Base-by-base conservation (phyloP, 345 rosid genomes). In the Dimocarpus longan region DNA sequence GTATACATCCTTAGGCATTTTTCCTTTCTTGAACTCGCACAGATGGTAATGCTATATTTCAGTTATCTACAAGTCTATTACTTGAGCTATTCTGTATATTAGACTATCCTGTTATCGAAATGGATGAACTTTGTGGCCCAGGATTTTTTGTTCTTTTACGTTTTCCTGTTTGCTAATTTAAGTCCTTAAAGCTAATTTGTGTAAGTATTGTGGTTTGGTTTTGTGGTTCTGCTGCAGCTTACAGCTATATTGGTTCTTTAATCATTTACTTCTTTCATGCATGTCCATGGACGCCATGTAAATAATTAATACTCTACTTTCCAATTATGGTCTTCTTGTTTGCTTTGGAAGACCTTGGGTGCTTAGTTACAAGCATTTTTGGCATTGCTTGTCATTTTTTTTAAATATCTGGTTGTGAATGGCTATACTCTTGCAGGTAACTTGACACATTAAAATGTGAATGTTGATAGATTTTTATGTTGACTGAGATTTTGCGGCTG, bases 271-370 rank as follows among this genome's bases (percentile, higher is more conserved):
- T 46, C 60, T 9, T 18, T 40, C 21, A 6, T 18, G 46, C 28
- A 19, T 18, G n/a, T 15, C 40, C 8, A 28, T 19, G 71, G 78
- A 65, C n/a, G 28, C 26, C 43, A 76, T 67, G 21, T 76, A 24
- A 9, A 9, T 37, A 32, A 24, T 21, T 40, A 68, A 56, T 10
- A 37, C 16, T 6, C 56, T 28, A 10, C 18, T 68, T 40, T 13
- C 12, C 9, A 6, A 21, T 21, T 19, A 18, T 75, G 37, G 43
- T 12, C 43, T 19, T 66, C 9, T 68, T 67, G 24, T 70, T 63
- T 67, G 24, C 44, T 19, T 65, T 69, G 39, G n/a, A 24, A 66
- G 76, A 70, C 62, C 18, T 79, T 32, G 48, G 70, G 63, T 52
- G 63, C 50, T 19, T 16, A 12, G 0, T 21, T 21, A 5, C 40